These are phyloP conservation scores for Aspergillus udagawae DNA, from an alignment of 2,329 filamentous ascomycete genomes.

Conservation along the genomic window DNA sequence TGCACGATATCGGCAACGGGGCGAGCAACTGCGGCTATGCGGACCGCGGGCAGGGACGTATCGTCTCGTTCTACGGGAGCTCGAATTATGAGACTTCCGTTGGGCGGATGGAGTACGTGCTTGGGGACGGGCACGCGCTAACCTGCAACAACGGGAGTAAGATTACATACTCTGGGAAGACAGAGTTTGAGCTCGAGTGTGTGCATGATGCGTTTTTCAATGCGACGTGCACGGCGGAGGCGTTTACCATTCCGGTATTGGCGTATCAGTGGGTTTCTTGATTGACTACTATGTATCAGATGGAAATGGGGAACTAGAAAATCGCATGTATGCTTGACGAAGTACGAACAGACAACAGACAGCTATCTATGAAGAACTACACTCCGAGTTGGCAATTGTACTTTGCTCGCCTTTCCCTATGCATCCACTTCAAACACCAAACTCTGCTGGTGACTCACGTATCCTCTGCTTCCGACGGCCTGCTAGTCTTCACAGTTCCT, in stretches of 20 bases:
- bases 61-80: slow-evolving; percentile 25
- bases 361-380: neutral
- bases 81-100: slow-evolving; percentile 17
- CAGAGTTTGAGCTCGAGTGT: slow-evolving; percentile 21
- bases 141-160: slow-evolving; percentile 23
- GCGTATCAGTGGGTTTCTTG: slow-evolving; percentile 21
- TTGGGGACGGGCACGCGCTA: slow-evolving; percentile 23
- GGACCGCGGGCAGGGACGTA: slow-evolving; percentile 20
- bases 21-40: slow-evolving; percentile 26
- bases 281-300: neutral
- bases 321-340: neutral
- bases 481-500: slow-evolving; percentile 17
- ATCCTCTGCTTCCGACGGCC: neutral
- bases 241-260: slow-evolving; percentile 24
- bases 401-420: neutral
- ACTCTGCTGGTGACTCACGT: neutral
- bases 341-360: neutral
- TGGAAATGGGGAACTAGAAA: too few species aligned
- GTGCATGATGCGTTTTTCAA: slow-evolving; percentile 24
- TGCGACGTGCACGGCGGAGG: slow-evolving; percentile 24
- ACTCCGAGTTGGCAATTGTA: neutral
- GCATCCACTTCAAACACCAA: neutral
- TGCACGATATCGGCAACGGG: slow-evolving; percentile 26
- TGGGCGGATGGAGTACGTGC: slow-evolving; percentile 21
- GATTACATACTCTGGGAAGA: slow-evolving; percentile 24